Evolutionary conservation across 2,329 filamentous ascomycete species (phyloP).

Genomic region (Clarireedia monteithiana): DNA sequence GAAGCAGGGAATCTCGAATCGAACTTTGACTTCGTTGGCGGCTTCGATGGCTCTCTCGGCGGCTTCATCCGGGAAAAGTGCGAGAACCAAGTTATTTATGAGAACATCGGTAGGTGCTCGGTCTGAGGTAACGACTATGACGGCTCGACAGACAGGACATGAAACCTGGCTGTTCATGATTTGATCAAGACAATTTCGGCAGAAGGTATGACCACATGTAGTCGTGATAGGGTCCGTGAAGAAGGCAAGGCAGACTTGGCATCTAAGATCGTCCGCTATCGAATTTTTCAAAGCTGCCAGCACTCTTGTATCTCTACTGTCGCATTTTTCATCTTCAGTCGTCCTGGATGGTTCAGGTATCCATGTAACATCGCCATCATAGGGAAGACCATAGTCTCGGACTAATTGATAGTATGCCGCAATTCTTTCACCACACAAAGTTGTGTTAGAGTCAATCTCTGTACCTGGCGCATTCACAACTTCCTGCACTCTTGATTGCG

Average conservation of each 20-base stretch:
- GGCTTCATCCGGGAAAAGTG: constrained; percentile 63
- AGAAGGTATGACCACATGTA: constrained; percentile 83
- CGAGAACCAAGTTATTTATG: constrained; percentile 54
- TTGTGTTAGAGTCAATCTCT: too few species aligned
- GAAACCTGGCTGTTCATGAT: constrained; percentile 69
- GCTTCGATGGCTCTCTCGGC: constrained; percentile 44
- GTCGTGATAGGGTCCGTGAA: constrained; percentile 80
- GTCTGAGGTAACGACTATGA: constrained; percentile 39
- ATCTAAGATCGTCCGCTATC: constrained; percentile 68
- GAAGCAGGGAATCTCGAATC: constrained; percentile 64
- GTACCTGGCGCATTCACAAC: background rate
- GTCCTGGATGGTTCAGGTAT: too few species aligned
- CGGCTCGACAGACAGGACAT: constrained; percentile 73
- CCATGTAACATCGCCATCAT: too few species aligned
- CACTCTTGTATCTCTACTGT: constrained; percentile 37
- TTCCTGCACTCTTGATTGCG: background rate
- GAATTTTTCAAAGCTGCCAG: constrained; percentile 53
- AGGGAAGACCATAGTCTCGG: too few species aligned
- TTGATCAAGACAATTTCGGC: constrained; percentile 68
- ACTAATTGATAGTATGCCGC: too few species aligned
- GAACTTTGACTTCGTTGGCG: constrained; percentile 47
- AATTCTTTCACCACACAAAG: too few species aligned
- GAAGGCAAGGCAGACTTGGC: constrained; percentile 78
- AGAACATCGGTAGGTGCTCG: constrained; percentile 51
- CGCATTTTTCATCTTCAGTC: too few species aligned